These are phyloP conservation scores for Plenodomus lindquistii DNA, from an alignment of 2,329 filamentous ascomycete species.

Conservation along the genomic window DNA sequence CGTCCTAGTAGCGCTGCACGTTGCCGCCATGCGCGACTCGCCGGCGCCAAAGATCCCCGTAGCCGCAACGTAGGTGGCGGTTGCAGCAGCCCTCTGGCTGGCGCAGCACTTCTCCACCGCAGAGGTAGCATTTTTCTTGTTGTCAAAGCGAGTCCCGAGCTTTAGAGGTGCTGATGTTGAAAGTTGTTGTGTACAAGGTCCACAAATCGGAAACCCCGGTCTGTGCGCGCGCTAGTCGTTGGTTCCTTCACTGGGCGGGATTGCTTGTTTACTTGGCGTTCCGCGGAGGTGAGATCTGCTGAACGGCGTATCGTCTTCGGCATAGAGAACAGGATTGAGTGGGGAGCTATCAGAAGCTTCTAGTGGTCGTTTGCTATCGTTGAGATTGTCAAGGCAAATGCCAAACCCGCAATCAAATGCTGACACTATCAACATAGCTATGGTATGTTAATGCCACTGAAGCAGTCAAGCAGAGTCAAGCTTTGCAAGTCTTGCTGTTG, in stretches of 20 bases:
- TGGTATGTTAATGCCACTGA: too few species aligned
- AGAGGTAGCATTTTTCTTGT: slow-evolving; percentile 11
- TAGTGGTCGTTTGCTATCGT: too few species aligned
- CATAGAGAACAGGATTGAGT: too few species aligned
- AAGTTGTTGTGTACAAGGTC: slow-evolving; percentile 6
- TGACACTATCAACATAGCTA: too few species aligned
- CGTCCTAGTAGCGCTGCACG: slow-evolving; percentile 12
- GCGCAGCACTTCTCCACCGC: slow-evolving; percentile 9
- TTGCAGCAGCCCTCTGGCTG: neutral
- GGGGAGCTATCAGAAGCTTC: too few species aligned
- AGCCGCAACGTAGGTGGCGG: slow-evolving; percentile 4
- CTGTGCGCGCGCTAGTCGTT: slow-evolving; percentile 8
- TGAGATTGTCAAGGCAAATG: too few species aligned
- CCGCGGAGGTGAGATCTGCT: neutral
- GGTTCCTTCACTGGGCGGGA: slow-evolving; percentile 4
- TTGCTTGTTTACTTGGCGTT: slow-evolving; percentile 4
- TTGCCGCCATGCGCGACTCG: slow-evolving; percentile 14
- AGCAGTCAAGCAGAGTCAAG: too few species aligned
- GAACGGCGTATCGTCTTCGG: too few species aligned
- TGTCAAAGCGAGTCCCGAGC: neutral
- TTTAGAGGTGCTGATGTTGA: neutral
- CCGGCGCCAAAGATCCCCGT: slow-evolving; percentile 2
- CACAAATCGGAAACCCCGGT: neutral
- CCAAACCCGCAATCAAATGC: too few species aligned
- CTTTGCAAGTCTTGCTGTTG: too few species aligned